Base-by-base conservation (phyloP, 2,329 filamentous ascomycete species). In the Pseudogymnoascus sp. region DNA sequence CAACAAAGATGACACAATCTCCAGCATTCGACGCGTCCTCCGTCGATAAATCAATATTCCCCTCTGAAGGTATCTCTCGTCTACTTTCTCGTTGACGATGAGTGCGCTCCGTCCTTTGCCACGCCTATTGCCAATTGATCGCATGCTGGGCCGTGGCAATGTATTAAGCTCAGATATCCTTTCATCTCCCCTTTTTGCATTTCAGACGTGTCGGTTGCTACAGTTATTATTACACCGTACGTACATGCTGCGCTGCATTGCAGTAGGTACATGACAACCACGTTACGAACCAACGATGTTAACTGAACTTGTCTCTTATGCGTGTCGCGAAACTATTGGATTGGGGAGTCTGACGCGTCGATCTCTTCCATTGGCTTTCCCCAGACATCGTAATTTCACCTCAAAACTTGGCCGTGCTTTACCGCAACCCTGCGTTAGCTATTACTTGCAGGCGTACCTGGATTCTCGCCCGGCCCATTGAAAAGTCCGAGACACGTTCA, bases 301-400 rank as follows among this genome's bases (percentile, higher is more conserved):
- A 47, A 28, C 12, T 47, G 14, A 47, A 47, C 41, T 12, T 47
- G 41, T 47, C 41, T 47, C 41, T 47, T 47, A 47, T 47, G 41
- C 41, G 41, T 47, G 41, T 47, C 41, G 41, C 41, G 41, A 47
- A 47, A 47, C 41, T 47, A 47, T 47, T 47, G 41, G 41, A 47
- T 47, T 22, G 22, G 41, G 41, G 41, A 47, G 41, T 47, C 41
- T 25, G 7, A 47, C 41, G 41, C 22, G 41, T 47, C 41, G 41
- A 47, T 47, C 41, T 28, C 41, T 47, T 47, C 41, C 41, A 47
- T 47, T 47, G 41, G 41, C 41, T 47, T 47, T 47, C 41, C 41
- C 41, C 41, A 47, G 41, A 47, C 41, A 47, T 47, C 7, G 41
- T 14, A 47, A 47, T 47, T 47, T 47, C 22, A 47, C 41, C 22